Evolutionary conservation across 1,284 basidiomycete species (phyloP), one percentile per base, ranked within the genome.

Genomic region (Trametes sp.): DNA sequence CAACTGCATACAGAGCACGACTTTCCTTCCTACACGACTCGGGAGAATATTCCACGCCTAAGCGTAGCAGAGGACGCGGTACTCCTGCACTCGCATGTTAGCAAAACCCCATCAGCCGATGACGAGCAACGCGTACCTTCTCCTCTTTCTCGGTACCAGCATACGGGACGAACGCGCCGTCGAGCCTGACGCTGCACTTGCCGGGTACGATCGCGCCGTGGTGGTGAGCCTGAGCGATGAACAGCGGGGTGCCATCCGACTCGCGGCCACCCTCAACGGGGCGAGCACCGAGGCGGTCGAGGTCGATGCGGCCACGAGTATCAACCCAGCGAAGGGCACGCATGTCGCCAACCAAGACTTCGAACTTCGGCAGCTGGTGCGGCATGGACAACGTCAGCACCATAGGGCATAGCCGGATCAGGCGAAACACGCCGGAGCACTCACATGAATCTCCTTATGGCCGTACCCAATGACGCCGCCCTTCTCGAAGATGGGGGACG

Each of bases 251-350:
- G n/a, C 87, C 88, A 59, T 88, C 80, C 28, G 79, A 78, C 70
- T 92, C 90, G 42, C 76, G 78, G 2, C 90, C 90, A 55, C 87
- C 90, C 65, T 91, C 88, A 42, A 92, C 86, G 1, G 88, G 87
- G 8, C 69, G 75, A 35, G 76, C 77, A 44, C 81, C 77, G 24
- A 88, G 80, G 42, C 70, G 64, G 2, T 70, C 48, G 33, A 84
- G 58, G 61, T 84, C 78, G 61, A 90, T 68, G 4, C 71, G 72
- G 28, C 86, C 87, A 42, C 74, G 75, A 38, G 74, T 69, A 56
- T 79, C 68, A 0, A 88, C 84, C 90, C 90, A 93, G 57, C 71
- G 80, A 53, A 93, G 75, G 21, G 79, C 86, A 8, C 74, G 76
- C 65, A 80, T 76, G 71, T 91, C 79, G 4, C 87, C 90, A n/a